These are phyloP conservation scores for Geotrichum restrictum DNA, from an alignment of 1,139 yeast species.

Conservation along the genomic window DNA sequence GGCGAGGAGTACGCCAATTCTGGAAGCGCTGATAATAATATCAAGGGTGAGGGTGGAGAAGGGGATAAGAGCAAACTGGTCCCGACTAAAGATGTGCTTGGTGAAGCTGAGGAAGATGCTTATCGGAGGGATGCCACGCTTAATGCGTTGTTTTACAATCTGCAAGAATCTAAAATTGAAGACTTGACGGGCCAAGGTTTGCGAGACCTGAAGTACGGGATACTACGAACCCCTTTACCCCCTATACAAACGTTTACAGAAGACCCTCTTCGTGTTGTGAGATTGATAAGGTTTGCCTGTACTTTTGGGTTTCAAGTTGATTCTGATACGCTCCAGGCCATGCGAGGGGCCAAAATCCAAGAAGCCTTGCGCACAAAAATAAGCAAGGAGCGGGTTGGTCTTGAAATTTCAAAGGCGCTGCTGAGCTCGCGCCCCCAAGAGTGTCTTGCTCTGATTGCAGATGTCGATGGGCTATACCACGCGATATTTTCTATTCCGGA, in stretches of 20 bases:
- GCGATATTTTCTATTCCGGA: conserved; percentile 55
- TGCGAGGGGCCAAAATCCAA: conserved; percentile 60
- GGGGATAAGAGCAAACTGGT: too few species aligned
- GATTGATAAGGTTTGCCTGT: conserved; percentile 81
- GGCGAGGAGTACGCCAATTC: conserved; percentile 78
- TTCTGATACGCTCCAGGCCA: conserved; percentile 55
- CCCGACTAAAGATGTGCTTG: conserved; percentile 57
- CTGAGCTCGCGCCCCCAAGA: conserved; percentile 56
- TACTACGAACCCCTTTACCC: conserved; percentile 80
- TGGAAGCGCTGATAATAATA: conserved; percentile 52
- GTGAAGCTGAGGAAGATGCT: conserved; percentile 91
- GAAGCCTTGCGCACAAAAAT: conserved; percentile 64
- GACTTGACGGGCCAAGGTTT: conserved; percentile 79
- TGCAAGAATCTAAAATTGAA: conserved; percentile 63
- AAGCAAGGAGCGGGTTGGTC: conserved; percentile 86
- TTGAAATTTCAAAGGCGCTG: conserved; percentile 73
- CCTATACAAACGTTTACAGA: conserved; percentile 83
- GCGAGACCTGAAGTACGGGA: conserved; percentile 61
- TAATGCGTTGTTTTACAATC: conserved; percentile 81
- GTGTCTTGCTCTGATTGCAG: conserved; percentile 59
- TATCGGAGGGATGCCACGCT: conserved; percentile 90
- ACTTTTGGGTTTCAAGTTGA: conserved; percentile 69
- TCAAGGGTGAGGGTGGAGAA: too few species aligned
- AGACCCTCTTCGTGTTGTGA: conserved; percentile 84
- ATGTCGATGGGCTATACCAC: conserved; percentile 49